Conservation (phyloP, 2,329 filamentous ascomycete species). For the Clarireedia monteithiana region DNA sequence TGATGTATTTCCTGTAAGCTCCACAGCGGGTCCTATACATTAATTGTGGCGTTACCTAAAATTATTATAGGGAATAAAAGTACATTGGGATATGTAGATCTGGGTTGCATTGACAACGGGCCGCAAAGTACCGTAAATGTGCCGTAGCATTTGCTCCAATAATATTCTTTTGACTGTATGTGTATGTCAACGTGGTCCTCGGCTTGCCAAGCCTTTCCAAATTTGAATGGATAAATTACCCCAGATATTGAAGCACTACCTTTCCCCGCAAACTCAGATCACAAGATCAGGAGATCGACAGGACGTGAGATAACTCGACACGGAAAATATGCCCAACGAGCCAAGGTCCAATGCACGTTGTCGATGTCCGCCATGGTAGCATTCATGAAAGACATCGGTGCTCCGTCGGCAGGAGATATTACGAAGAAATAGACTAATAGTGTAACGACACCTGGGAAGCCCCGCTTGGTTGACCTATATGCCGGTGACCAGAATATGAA, state of each 20-base stretch:
- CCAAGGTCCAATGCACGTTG: conserved; percentile 28
- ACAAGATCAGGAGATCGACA: not conserved
- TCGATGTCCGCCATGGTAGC: conserved; percentile 23
- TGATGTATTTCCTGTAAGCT: no score
- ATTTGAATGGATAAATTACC: conserved; percentile 3
- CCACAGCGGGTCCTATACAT: no score
- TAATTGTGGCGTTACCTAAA: no score
- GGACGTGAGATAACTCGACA: not conserved
- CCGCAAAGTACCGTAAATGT: not conserved
- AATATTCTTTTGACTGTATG: not conserved
- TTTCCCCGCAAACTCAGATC: not conserved
- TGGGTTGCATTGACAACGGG: not conserved
- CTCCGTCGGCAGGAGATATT: no score
- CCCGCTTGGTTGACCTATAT: no score
- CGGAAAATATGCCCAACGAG: not conserved
- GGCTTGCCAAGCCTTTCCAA: not conserved
- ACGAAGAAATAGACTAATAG: no score
- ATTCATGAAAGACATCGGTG: no score
- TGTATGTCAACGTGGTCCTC: conserved; percentile 1
- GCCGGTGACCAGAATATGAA: no score
- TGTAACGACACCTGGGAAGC: no score
- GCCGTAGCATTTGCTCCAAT: not conserved
- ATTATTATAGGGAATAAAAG: not conserved
- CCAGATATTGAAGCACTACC: not conserved
- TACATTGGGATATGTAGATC: not conserved